phyloP scores from a whole-genome alignment of 345 rosid genomes.

The Gossypium ekmanianum region DNA sequence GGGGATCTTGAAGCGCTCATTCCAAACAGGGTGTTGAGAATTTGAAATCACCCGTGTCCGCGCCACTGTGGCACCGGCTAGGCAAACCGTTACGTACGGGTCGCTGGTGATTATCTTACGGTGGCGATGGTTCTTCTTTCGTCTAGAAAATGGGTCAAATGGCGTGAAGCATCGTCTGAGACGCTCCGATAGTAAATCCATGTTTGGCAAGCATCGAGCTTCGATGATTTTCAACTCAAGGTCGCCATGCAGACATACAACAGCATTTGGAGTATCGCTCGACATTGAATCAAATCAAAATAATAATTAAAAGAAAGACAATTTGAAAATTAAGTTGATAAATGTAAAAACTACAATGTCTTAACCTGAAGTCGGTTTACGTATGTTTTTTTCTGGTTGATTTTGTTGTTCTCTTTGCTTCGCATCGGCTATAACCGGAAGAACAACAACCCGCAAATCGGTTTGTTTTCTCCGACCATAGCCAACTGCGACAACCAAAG shows the following conservation, averaged over 20 bases:
- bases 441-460: neutral
- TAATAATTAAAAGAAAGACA: no score
- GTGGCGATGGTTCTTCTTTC: neutral
- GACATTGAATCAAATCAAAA: neutral
- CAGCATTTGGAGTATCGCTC: neutral
- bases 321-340: neutral
- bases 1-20: neutral
- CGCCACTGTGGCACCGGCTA: slow-evolving; percentile 54
- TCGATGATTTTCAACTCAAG: neutral
- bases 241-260: slow-evolving; percentile 6
- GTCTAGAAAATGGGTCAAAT: neutral
- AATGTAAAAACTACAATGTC: neutral
- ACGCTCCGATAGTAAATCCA: slow-evolving; percentile 4
- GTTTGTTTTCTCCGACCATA: neutral
- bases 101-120: slow-evolving; percentile 4
- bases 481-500: neutral
- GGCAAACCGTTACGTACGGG: slow-evolving; percentile 62
- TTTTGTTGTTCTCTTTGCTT: neutral
- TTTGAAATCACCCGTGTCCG: neutral
- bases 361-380: neutral
- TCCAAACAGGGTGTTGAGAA: neutral
- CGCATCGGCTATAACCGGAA: neutral
- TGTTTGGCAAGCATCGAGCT: neutral
- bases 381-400: neutral
- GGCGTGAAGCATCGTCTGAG: neutral